Evolutionary conservation across 257 asterid species (phyloP), one percentile per base, ranked within the genome.

Genomic region (Solanum megistacrolobum): DNA sequence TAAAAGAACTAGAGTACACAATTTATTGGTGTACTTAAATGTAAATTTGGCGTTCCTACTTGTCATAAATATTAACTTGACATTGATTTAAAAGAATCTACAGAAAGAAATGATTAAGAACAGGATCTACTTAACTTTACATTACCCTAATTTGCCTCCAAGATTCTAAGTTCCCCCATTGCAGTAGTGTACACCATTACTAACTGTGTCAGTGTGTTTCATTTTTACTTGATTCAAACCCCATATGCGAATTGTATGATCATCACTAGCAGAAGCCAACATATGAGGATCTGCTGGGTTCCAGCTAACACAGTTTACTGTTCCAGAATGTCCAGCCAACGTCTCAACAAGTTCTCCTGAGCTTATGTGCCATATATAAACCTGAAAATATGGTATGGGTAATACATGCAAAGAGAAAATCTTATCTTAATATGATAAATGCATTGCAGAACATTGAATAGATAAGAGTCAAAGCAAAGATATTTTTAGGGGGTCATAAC

Each of bases 231-330:
- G 93, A 62, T 92, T 83, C 89, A 95, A 84, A 65, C 99, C 99
- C 99, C 99, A 96, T 87, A 96, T 90, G 78, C 98, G 96, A 87
- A 96, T 95, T 4, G 98, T 95, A 31, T 93, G 95, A 89, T 96
- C 99, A 73, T 96, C 98, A 89, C 99, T 95, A 35, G 99, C 98
- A 41, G 98, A 95, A 31, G 98, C 98, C 88, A 96, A 91, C 96
- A 96, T 95, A 86, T 93, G 95, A 82, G 98, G 98, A 89, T 96
- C 94, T 6, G 86, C 87, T 1, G 99, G 98, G 82, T 94, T 96
- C 99, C 98, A 96, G 91, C 98, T 95, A 39, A 96, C 99, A 35
- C 98, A 94, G 92, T 95, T 96, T 5, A 96, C 97, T 2, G 96
- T 91, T 31, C 96, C 98, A 31, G 98, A 87, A 87, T 96, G 99